phyloP scores from a whole-genome alignment of 2,329 filamentous ascomycete species.

The Ascosphaera apis region DNA sequence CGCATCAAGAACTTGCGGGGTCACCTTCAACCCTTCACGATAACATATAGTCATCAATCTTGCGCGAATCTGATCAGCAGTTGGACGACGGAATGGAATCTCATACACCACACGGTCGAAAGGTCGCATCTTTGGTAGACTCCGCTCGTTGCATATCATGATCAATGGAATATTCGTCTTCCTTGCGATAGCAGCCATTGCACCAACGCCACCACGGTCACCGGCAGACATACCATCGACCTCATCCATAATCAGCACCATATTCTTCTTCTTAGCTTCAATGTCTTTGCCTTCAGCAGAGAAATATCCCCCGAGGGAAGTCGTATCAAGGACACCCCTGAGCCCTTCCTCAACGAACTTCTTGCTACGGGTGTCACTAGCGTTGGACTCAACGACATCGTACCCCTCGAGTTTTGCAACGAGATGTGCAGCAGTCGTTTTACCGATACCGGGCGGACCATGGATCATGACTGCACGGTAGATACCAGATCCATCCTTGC shows the following conservation, averaged over 20 bases:
- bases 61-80: slow-evolving; percentile 71
- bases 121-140: slow-evolving; percentile 89
- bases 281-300: slow-evolving; percentile 61
- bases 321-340: slow-evolving; percentile 82
- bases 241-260: slow-evolving; percentile 95
- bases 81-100: slow-evolving; percentile 69
- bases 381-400: slow-evolving; percentile 85
- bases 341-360: slow-evolving; percentile 76
- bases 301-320: slow-evolving; percentile 77
- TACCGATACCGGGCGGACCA: slow-evolving; percentile 87
- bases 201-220: slow-evolving; percentile 85
- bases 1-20: slow-evolving; percentile 63
- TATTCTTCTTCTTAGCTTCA: slow-evolving; percentile 64
- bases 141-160: slow-evolving; percentile 90
- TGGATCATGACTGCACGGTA: slow-evolving; percentile 86
- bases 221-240: slow-evolving; percentile 98
- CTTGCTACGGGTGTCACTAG: slow-evolving; percentile 88
- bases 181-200: slow-evolving; percentile 80
- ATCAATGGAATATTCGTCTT: slow-evolving; percentile 91
- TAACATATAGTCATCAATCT: slow-evolving; percentile 90
- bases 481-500: slow-evolving; percentile 60
- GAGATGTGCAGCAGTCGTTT: slow-evolving; percentile 88
- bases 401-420: slow-evolving; percentile 83
- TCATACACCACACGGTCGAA: slow-evolving; percentile 76
- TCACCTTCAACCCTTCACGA: slow-evolving; percentile 71